Percentiles rank a stretch among this genome's conserved stretches.
Evolutionary conservation across 805 yeast genomes (phyloP).

Genomic region (Metschnikowia chrysomelidarum): DNA sequence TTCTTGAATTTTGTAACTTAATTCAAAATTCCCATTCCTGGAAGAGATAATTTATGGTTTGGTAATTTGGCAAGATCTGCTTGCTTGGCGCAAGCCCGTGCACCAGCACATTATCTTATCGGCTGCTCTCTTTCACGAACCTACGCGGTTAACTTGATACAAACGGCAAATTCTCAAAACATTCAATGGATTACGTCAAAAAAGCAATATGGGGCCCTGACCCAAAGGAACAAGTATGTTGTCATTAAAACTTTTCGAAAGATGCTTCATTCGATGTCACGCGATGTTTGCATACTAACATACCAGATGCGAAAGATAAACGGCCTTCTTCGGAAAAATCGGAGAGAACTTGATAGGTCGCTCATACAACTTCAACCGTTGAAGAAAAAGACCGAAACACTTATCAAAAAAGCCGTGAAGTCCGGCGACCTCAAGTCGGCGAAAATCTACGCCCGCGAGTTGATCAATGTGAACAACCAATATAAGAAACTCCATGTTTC

Average conservation of each 20-base stretch:
- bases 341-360: constrained; percentile 80
- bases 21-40: too few species aligned
- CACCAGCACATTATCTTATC: constrained; percentile 9
- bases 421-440: constrained; percentile 77
- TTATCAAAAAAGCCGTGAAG: constrained; percentile 73
- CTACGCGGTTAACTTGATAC: not conserved
- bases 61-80: too few species aligned
- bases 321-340: constrained; percentile 75
- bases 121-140: not conserved
- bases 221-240: constrained; percentile 79
- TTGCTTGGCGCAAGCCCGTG: too few species aligned
- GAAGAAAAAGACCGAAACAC: constrained; percentile 72
- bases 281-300: constrained; percentile 7
- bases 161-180: too few species aligned
- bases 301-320: constrained; percentile 68
- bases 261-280: too few species aligned
- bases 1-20: too few species aligned
- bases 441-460: constrained; percentile 76
- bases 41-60: too few species aligned
- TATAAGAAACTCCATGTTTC: constrained; percentile 71
- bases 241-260: too few species aligned
- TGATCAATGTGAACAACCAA: constrained; percentile 70
- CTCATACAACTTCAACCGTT: constrained; percentile 55
- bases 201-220: constrained; percentile 95
- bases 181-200: constrained; percentile 82